Conservation (phyloP, 805 yeast species). For the Wickerhamomyces subpelliculosus region DNA sequence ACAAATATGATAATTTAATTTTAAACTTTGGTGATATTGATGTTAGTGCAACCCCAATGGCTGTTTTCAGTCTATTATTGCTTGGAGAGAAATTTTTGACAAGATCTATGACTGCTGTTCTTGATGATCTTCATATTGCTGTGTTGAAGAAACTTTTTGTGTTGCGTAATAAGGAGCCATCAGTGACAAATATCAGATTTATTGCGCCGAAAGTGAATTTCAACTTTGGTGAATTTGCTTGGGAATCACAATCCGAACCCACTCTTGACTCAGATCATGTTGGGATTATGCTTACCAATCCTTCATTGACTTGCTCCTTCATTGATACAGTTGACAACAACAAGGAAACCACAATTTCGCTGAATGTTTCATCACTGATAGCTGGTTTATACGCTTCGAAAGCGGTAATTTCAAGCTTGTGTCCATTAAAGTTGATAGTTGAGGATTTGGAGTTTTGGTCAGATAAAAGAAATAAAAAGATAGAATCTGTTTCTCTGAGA, state of each 20-base stretch:
- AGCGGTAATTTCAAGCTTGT: background rate
- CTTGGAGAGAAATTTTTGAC: constrained; percentile 29
- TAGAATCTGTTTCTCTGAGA: constrained; percentile 21
- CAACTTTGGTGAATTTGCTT: constrained; percentile 28
- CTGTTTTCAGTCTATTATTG: constrained; percentile 31
- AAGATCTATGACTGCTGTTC: constrained; percentile 37
- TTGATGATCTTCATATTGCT: constrained; percentile 62
- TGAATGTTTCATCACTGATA: background rate
- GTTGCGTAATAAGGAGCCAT: constrained; percentile 25
- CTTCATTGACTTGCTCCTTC: constrained; percentile 18
- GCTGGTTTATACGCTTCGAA: background rate
- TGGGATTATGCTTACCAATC: constrained; percentile 7
- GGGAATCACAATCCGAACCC: constrained; percentile 7
- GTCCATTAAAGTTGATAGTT: constrained; percentile 1
- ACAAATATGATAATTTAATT: constrained; percentile 48
- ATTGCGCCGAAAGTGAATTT: constrained; percentile 39
- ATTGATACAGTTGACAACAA: background rate
- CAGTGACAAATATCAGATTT: constrained; percentile 38
- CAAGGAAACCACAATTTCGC: background rate
- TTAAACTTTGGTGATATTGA: constrained; percentile 47
- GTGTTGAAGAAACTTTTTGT: constrained; percentile 39
- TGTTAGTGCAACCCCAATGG: constrained; percentile 38
- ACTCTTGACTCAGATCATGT: constrained; percentile 13
- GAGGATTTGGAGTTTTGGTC: constrained; percentile 27
- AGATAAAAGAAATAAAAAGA: constrained; percentile 4